Evolutionary conservation across 148 eudicot species (phyloP).

Genomic region (Cornus suecica): DNA sequence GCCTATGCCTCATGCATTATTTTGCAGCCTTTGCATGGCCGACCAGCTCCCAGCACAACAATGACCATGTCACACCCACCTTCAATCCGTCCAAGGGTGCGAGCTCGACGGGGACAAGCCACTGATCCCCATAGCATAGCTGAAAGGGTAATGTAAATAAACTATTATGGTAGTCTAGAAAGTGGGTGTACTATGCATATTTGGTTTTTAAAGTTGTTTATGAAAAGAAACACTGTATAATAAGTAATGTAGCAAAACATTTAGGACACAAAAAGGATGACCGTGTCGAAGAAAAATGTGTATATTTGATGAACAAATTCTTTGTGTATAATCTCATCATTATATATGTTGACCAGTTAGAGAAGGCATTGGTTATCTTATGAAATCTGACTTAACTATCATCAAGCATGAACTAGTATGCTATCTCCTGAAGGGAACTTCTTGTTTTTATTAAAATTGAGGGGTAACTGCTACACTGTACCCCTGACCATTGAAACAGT

Average conservation of each 20-base stretch:
- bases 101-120: constrained; percentile 61
- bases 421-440: too few species aligned
- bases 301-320: background rate
- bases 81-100: constrained; percentile 47
- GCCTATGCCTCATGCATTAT: background rate
- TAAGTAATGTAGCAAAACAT: background rate
- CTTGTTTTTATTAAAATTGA: too few species aligned
- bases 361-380: background rate
- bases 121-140: constrained; percentile 68
- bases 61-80: constrained; percentile 48
- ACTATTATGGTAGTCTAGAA: background rate
- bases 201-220: background rate
- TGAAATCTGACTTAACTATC: background rate
- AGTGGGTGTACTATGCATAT: background rate
- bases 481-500: too few species aligned
- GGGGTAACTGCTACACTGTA: too few species aligned
- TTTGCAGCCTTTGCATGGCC: constrained; percentile 44
- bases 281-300: background rate
- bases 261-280: background rate
- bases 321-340: background rate
- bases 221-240: background rate
- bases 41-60: constrained; percentile 33
- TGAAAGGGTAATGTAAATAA: constrained; percentile 38
- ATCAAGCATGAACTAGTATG: too few species aligned
- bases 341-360: background rate